Evolutionary conservation across 495 filamentous ascomycete species (phyloP), one percentile per base, ranked within the genome.

Genomic region (Neurospora tetraspora): DNA sequence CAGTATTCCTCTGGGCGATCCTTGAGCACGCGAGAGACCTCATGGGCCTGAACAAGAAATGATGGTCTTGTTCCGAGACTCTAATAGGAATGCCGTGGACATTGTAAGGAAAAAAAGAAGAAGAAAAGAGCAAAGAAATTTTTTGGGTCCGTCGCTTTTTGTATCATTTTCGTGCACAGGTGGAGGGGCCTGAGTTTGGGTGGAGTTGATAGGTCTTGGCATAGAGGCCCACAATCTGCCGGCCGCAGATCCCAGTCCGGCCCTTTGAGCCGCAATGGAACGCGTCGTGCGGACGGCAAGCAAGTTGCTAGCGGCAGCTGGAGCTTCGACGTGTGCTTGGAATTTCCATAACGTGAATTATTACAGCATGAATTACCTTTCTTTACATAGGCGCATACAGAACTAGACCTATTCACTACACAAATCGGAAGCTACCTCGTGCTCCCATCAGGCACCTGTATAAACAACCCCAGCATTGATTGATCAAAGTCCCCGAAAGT

Each of bases 11-110:
- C 89, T 99, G 88, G 96, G 96, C 91, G 90, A 90, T 94, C 94
- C 92, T 92, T 94, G 94, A 99, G 96, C 96, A 93, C 96, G 96
- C 94, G 81, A 88, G 90, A 95, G 91, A 88, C 90, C 86, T 82
- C 77, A 82, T 82, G 88, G 91, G 92, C 89, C 93, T 97, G 93
- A 92, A 93, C 89, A 94, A 94, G 94, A 88, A 98, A 86, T 92
- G 94, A 96, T 78, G 83, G 79, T 88, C 93, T 90, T 92, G 90
- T 89, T 91, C 93, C 96, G 96, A 96, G 96, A 99, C 96, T 99
- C 96, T 99, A 99, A 95, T 94, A 93, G 93, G 88, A 90, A 92
- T 91, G 94, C 96, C 91, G 83, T 86, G 88, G 91, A 96, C 91
- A 96, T 95, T 93, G 76, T 65, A 79, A 83, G 83, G 86, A 85